Conservation (phyloP, 176 grass and related monocot genomes). For the Cocos nucifera region DNA sequence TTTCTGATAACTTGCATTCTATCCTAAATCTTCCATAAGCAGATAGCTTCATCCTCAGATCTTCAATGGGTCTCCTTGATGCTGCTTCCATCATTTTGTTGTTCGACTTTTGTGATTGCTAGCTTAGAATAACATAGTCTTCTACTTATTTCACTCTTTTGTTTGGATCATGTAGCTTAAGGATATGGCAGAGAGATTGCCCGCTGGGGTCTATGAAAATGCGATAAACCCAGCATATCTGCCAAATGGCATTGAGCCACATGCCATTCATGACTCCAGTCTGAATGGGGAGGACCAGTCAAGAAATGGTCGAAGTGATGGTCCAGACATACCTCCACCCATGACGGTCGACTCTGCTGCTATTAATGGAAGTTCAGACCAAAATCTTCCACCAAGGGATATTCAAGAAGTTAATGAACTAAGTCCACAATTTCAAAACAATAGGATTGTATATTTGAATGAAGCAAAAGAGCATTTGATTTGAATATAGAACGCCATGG, state of each 20-base stretch:
- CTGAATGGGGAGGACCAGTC: conserved; percentile 46
- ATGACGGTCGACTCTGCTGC: conserved; percentile 14
- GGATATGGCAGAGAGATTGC: conserved; percentile 87
- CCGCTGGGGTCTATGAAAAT: conserved; percentile 47
- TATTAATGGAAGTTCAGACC: conserved; percentile 35
- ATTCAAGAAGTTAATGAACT: conserved; percentile 36
- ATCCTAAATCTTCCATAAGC: too few relatives aligned
- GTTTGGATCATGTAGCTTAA: conserved; percentile 49
- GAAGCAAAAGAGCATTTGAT: conserved; percentile 16
- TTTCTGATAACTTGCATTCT: too few relatives aligned
- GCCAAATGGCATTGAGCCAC: conserved; percentile 36
- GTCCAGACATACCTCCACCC: conserved; percentile 16
- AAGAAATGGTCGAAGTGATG: conserved; percentile 34
- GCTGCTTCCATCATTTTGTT: too few relatives aligned
- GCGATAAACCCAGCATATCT: conserved; percentile 32
- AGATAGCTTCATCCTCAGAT: too few relatives aligned
- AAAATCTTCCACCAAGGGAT: conserved; percentile 35
- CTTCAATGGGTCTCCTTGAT: too few relatives aligned
- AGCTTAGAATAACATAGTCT: conserved; percentile 5
- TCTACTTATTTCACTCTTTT: conserved; percentile 16
- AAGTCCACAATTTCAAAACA: conserved; percentile 26
- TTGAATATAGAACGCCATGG: conserved; percentile 27
- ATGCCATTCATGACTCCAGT: conserved; percentile 29
- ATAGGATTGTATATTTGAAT: conserved; percentile 26
- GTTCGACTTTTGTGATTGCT: too few relatives aligned